Base-by-base conservation (phyloP, 2,329 filamentous ascomycete species). In the Xylariaceae sp. region DNA sequence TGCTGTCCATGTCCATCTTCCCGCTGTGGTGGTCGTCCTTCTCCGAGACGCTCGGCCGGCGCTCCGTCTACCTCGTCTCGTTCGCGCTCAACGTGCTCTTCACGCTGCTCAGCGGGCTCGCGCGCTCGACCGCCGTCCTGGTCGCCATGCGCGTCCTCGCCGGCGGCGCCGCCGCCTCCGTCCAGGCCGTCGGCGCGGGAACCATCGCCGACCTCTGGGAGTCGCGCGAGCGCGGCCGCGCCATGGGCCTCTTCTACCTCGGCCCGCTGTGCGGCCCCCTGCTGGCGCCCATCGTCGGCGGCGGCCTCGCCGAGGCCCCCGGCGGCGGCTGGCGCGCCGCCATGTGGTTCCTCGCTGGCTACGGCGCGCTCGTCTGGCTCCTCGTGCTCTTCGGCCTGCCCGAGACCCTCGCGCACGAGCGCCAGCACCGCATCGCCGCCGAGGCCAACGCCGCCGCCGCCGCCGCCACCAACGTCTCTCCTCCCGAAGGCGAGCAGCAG, bases 11-110 rank as follows among this genome's bases (percentile, higher is more conserved):
- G 83, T 75, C 78, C 35, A 85, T 92, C 28, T 90, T 88, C 45
- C 86, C 86, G 0, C 67, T 93, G 1, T 92, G 85, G 85, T 92
- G 83, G 83, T 86, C 81, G 1, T 80, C 80, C 2, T 88, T 92
- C 50, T 86, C 81, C 7, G 86, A 92, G 47, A 67, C 66, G 1
- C 59, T 76, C 1, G 86, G 86, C 10, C 75, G 86, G 25, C 75
- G 86, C 15, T 79, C 77, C n/a, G 82, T 93, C 46, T 92, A 90
- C 53, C 59, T 93, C 19, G 60, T 73, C 21, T 88, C 83, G 0
- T 92, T 92, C 55, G 54, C 68, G 15, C 62, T 90, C 11, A 89
- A 86, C 50, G 63, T 80, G 34, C 41, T 89, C 24, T 90, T 83
- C 60, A 80, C 78, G 32, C 61, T 83, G 12, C 63, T 86, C 25